Conservation (phyloP, 345 rosid species). For the Pistacia integerrima region DNA sequence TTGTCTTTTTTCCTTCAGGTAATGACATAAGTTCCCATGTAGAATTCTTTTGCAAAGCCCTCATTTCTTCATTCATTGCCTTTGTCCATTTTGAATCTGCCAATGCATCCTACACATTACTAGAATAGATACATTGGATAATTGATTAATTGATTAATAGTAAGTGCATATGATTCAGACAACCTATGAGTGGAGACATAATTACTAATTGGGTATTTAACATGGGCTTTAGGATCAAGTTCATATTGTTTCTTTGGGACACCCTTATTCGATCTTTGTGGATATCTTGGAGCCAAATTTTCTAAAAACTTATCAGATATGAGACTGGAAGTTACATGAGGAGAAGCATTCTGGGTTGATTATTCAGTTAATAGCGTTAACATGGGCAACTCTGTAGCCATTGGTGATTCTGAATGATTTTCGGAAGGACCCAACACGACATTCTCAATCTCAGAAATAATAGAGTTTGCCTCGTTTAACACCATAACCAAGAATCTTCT, state of each 20-base stretch:
- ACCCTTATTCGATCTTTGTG: background rate
- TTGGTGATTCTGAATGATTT: background rate
- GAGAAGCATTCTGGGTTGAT: background rate
- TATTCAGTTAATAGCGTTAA: conserved; percentile 7
- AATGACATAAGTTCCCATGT: background rate
- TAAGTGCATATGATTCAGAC: background rate
- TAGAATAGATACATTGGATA: background rate
- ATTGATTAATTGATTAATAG: background rate
- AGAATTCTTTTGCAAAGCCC: background rate
- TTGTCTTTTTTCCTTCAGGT: background rate
- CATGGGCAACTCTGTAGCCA: background rate
- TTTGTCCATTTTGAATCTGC: background rate
- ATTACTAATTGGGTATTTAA: background rate
- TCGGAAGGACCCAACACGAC: background rate
- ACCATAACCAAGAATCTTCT: conserved; percentile 15
- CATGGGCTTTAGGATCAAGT: background rate
- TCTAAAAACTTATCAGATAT: background rate
- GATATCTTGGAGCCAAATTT: background rate
- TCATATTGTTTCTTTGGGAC: conserved; percentile 12
- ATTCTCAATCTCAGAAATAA: background rate
- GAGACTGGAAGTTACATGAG: background rate
- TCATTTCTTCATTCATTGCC: background rate
- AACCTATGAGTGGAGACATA: background rate
- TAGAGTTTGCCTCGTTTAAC: background rate
- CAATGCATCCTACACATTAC: background rate